A percentile compares a stretch with the other conserved stretches of the same genome.
Conservation (phyloP, 108 stramenopile species). For the Parmales sp. region DNA sequence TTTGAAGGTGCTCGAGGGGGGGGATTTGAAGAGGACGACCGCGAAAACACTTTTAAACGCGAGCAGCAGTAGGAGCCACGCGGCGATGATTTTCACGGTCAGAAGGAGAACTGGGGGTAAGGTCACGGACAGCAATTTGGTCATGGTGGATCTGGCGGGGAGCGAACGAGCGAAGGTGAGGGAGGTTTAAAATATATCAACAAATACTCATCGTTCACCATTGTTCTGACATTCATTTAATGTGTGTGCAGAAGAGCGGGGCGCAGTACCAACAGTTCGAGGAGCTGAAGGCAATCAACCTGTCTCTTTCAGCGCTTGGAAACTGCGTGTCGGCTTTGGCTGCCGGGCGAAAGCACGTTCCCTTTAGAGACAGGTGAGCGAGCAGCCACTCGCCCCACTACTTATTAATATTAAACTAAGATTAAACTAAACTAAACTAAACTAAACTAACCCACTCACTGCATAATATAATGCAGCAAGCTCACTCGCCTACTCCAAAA, state of each 20-base stretch:
- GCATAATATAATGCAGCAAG: too few species aligned
- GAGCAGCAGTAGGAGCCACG: slow-evolving; percentile 41
- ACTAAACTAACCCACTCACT: too few species aligned
- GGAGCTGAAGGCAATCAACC: slow-evolving; percentile 30
- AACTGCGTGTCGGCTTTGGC: slow-evolving; percentile 35
- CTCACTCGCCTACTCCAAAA: slow-evolving; percentile 31
- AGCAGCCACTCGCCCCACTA: too few species aligned
- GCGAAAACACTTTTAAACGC: slow-evolving; percentile 38
- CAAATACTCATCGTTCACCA: too few species aligned
- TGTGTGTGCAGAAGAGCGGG: too few species aligned
- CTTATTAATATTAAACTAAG: too few species aligned
- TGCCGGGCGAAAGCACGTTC: slow-evolving; percentile 20
- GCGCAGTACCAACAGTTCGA: slow-evolving; percentile 17
- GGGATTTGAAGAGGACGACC: slow-evolving; percentile 16
- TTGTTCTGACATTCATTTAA: too few species aligned
- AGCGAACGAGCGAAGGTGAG: slow-evolving; percentile 31
- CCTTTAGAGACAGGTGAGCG: slow-evolving; percentile 35
- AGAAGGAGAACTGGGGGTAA: background rate
- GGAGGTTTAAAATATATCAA: too few species aligned
- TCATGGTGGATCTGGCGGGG: slow-evolving; percentile 35
- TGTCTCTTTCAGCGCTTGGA: slow-evolving; percentile 31
- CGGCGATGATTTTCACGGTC: slow-evolving; percentile 25
- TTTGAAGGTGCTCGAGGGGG: background rate
- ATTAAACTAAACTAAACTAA: too few species aligned
- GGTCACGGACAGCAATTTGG: slow-evolving; percentile 10